A percentile compares a stretch with the other conserved stretches of the same genome.
Conservation (phyloP, 345 rosid species). For the Linum tenue region DNA sequence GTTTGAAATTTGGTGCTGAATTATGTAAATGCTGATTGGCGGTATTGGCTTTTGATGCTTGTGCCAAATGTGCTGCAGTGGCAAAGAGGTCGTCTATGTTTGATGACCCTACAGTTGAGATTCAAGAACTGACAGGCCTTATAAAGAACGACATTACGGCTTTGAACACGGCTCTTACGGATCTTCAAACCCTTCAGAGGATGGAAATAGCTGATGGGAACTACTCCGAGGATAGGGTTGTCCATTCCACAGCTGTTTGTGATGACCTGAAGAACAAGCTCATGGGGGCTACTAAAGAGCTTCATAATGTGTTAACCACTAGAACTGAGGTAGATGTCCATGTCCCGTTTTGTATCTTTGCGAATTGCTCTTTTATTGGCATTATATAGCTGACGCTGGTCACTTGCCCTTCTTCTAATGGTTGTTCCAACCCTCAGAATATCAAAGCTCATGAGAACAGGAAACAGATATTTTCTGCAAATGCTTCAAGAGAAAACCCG, state of each 20-base stretch:
- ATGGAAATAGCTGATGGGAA: conserved; percentile 69
- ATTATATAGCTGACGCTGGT: background rate
- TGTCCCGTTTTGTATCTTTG: background rate
- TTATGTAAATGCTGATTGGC: background rate
- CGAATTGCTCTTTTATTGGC: background rate
- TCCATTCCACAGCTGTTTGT: conserved; percentile 67
- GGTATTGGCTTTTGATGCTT: background rate
- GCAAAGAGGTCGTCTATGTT: conserved; percentile 82
- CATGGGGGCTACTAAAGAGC: conserved; percentile 71
- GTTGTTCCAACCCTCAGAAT: conserved; percentile 32
- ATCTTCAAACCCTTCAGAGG: conserved; percentile 70
- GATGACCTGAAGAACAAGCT: conserved; percentile 79
- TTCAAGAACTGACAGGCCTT: conserved; percentile 71
- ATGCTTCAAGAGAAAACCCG: conserved; percentile 46
- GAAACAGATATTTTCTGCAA: conserved; percentile 69
- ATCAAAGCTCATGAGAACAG: conserved; percentile 87
- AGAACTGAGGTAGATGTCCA: conserved; percentile 64
- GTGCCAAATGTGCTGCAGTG: conserved; percentile 30
- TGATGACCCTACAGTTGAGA: conserved; percentile 66
- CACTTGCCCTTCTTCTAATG: background rate
- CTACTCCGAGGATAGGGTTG: conserved; percentile 61
- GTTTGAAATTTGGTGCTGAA: background rate
- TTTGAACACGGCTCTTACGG: conserved; percentile 61
- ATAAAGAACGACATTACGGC: conserved; percentile 76
- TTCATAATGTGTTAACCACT: conserved; percentile 67